phyloP scores from a whole-genome alignment of 2,329 filamentous ascomycete genomes.

The Apiospora phragmitis region DNA sequence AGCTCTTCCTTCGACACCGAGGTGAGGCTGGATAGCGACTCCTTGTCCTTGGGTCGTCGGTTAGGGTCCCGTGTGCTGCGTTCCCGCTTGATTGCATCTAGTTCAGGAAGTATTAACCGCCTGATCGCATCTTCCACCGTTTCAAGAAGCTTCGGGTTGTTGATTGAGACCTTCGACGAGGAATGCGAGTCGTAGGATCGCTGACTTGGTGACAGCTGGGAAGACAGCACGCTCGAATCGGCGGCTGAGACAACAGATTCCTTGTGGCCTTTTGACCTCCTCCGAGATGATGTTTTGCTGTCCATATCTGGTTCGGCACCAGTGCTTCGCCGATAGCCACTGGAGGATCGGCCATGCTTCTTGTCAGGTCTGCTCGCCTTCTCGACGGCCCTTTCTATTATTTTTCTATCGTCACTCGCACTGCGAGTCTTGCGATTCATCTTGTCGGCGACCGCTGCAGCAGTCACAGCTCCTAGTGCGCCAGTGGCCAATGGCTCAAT shows the following conservation, averaged over 20 bases:
- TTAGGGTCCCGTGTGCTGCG: conserved; percentile 76
- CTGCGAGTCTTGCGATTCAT: conserved; percentile 46
- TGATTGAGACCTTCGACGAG: conserved; percentile 71
- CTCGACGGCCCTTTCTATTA: conserved; percentile 36
- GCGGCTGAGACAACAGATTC: conserved; percentile 54
- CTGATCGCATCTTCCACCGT: conserved; percentile 93
- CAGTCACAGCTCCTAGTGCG: conserved; percentile 38
- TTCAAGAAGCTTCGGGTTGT: conserved; percentile 87
- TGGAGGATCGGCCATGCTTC: conserved; percentile 47
- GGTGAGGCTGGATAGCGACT: conserved; percentile 62
- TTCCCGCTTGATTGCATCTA: conserved; percentile 88
- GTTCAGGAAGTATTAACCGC: conserved; percentile 83
- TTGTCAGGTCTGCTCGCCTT: conserved; percentile 48
- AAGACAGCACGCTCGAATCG: conserved; percentile 57
- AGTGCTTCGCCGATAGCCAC: conserved; percentile 45
- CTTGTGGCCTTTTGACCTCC: conserved; percentile 52
- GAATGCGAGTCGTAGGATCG: conserved; percentile 58
- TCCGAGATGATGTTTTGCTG: conserved; percentile 46
- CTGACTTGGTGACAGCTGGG: conserved; percentile 53
- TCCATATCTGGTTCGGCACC: conserved; percentile 49
- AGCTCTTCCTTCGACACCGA: conserved; percentile 55
- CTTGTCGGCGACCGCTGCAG: conserved; percentile 42
- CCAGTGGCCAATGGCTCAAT: conserved; percentile 38
- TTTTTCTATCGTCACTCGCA: conserved; percentile 41
- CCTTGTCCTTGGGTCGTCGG: conserved; percentile 45